Base-by-base conservation (phyloP, 441 rosid genomes). In the Jatropha multifida region DNA sequence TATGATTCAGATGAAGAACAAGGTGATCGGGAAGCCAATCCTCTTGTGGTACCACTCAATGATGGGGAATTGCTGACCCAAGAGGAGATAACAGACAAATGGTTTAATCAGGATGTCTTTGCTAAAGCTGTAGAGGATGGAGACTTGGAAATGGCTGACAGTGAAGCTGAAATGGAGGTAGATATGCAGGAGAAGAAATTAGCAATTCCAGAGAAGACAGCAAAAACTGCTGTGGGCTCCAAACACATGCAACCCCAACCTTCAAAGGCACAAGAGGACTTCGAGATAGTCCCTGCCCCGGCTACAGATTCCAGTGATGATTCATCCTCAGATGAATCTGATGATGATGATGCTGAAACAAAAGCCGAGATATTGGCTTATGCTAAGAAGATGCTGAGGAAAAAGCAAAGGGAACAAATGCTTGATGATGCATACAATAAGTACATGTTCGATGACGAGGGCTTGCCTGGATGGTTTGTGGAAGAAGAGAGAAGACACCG, bases 301-400 rank as follows among this genome's bases (percentile, higher is more conserved):
- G 89, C 83, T 64, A 87, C 90, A 1, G 96, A 93, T 83, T 91
- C 98, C 2, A 83, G 88, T 60, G 88, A 86, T 67, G 89, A 89
- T 12, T 93, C 94, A 5, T 93, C 94, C 61, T 87, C 92, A 18
- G 94, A 93, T 68, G 97, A 90, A 38, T 88, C 92, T 0, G 94
- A 88, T 11, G 93, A 90, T 48, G 89, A 84, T 7, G 89, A 85
- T 56, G 82, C 83, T 48, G 85, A 90, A 10, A 55, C 89, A 49
- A 96, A 93, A 78, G 98, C 99, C 7, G 97, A 96, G 85, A 83
- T 93, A 78, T 83, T 96, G 87, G 97, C 99, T 27, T 90, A 82
- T 73, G 97, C 95, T 41, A 93, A 96, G 88, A 92, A 92, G 83
- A 93, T 95, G 98, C 82, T 93, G 75, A 88, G 92, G 85, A 94